Conservation (phyloP, 768 basidiomycete genomes). For the Nidularia pulvinata region DNA sequence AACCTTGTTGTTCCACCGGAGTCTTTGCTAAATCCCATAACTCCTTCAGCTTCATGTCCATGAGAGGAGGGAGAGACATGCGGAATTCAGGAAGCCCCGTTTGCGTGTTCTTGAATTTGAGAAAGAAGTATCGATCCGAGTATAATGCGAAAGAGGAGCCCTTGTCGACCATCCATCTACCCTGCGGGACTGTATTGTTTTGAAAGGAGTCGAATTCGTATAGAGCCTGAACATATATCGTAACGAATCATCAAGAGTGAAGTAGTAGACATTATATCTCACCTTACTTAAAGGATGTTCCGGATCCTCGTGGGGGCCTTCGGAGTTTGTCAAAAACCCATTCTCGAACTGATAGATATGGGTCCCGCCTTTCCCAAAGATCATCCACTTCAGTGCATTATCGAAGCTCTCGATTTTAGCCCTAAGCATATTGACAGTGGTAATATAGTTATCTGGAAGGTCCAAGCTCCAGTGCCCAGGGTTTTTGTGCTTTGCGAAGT, state of each 20-base stretch:
- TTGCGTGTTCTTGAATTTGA: background rate
- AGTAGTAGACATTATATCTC: background rate
- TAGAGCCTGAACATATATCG: background rate
- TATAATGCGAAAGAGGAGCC: background rate
- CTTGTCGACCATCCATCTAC: background rate
- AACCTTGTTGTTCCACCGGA: background rate
- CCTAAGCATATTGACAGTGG: background rate
- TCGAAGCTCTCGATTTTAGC: constrained; percentile 1
- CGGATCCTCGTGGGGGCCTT: constrained; percentile 1
- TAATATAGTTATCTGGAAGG: background rate
- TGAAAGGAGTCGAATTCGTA: background rate
- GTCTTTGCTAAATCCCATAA: background rate
- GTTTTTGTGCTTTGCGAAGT: background rate
- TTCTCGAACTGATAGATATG: constrained; percentile 6
- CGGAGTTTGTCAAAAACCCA: constrained; percentile 1
- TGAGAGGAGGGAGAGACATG: background rate
- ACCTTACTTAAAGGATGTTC: constrained; percentile 3
- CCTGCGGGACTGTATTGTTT: background rate
- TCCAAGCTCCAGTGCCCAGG: background rate
- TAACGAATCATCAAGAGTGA: background rate
- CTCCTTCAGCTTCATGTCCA: background rate
- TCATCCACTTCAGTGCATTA: constrained; percentile 1
- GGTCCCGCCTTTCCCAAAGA: constrained; percentile 5
- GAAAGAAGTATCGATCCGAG: background rate
- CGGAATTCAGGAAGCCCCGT: background rate